Evolutionary conservation across 805 yeast species (phyloP).

Genomic region (Cyberlindnera bimundalis): DNA sequence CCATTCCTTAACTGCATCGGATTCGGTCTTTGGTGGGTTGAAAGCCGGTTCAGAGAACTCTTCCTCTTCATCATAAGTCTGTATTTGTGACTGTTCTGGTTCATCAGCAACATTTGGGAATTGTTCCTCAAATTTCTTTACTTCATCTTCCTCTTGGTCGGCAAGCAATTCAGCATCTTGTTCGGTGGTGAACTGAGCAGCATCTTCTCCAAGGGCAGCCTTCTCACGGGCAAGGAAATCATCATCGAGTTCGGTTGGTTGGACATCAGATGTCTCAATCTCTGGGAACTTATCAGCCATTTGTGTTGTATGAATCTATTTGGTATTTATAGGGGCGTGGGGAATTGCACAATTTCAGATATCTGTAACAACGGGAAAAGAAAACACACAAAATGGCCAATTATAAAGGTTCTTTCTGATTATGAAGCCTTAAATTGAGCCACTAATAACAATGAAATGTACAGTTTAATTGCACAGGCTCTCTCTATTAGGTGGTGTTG

Average conservation of each 20-base stretch:
- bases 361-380: too few relatives aligned
- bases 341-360: too few relatives aligned
- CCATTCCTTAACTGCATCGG: slow-evolving; percentile 73
- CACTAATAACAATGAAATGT: too few relatives aligned
- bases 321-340: too few relatives aligned
- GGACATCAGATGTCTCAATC: slow-evolving; percentile 41
- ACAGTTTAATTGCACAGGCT: too few relatives aligned
- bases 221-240: slow-evolving; percentile 70
- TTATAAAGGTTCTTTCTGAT: too few relatives aligned
- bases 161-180: slow-evolving; percentile 49
- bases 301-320: slow-evolving; percentile 1
- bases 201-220: slow-evolving; percentile 51
- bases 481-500: too few relatives aligned
- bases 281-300: slow-evolving; percentile 82
- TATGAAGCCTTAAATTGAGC: too few relatives aligned
- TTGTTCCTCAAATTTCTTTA: slow-evolving; percentile 60
- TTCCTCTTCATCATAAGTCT: slow-evolving; percentile 33
- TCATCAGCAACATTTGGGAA: slow-evolving; percentile 54
- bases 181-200: slow-evolving; percentile 65
- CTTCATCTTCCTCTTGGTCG: slow-evolving; percentile 38
- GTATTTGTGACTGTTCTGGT: slow-evolving; percentile 10
- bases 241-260: slow-evolving; percentile 32
- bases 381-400: too few relatives aligned
- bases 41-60: slow-evolving; percentile 36
- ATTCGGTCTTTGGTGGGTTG: slow-evolving; percentile 36